These are phyloP conservation scores for Yarrowia divulgata DNA, from an alignment of 805 yeast genomes.

Conservation along the genomic window DNA sequence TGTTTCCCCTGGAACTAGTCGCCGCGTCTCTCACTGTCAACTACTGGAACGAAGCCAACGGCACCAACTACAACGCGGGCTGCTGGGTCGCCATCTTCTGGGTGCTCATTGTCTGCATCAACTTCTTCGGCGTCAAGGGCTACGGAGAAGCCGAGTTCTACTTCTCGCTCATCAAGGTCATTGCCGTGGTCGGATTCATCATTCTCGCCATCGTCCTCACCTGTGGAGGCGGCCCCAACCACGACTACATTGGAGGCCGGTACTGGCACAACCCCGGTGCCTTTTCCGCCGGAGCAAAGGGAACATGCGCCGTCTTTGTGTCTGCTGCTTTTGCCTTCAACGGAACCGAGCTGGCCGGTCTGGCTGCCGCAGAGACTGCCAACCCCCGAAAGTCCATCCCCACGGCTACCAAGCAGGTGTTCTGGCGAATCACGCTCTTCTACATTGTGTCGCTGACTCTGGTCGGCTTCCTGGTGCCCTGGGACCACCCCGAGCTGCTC, in stretches of 20 bases:
- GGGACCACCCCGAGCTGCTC: constrained; percentile 57
- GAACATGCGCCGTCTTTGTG: constrained; percentile 69
- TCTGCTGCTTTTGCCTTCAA: constrained; percentile 77
- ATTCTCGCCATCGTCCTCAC: constrained; percentile 61
- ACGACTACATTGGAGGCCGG: constrained; percentile 59
- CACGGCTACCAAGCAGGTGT: constrained; percentile 74
- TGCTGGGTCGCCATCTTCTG: constrained; percentile 66
- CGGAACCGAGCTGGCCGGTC: constrained; percentile 73
- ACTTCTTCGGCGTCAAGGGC: constrained; percentile 65
- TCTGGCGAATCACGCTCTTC: constrained; percentile 75
- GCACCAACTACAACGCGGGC: constrained; percentile 66
- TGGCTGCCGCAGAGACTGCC: constrained; percentile 74
- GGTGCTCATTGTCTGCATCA: constrained; percentile 57
- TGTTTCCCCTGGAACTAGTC: constrained; percentile 70
- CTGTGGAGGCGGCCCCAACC: constrained; percentile 66
- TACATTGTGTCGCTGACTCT: constrained; percentile 64
- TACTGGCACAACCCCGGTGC: constrained; percentile 75
- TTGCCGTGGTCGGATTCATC: constrained; percentile 68
- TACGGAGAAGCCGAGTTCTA: constrained; percentile 77
- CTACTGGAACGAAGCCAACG: constrained; percentile 66
- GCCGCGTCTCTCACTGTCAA: constrained; percentile 65
- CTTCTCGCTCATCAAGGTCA: constrained; percentile 64
- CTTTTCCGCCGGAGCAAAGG: constrained; percentile 72
- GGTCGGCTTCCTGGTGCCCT: constrained; percentile 74
- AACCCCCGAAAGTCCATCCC: constrained; percentile 73